Base-by-base conservation (phyloP, 78 protist genomes). In the Dictyostelium capitatum region DNA sequence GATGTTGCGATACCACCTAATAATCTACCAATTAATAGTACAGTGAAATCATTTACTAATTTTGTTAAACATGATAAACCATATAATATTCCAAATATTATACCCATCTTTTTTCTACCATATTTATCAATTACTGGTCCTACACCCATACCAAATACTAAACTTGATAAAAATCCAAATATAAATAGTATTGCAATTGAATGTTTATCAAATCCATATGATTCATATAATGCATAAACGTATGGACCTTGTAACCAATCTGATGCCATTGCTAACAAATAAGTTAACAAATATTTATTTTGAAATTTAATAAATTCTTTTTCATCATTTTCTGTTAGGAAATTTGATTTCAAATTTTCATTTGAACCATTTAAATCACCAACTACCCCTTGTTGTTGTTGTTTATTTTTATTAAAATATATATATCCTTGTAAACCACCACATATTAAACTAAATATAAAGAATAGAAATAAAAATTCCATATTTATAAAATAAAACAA, bases 241-340 rank as follows among this genome's bases (percentile, higher is more conserved):
- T 98, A 98, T 9, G 99, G 98, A 0, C 99, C 99, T n/a, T 98
- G 98, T 79, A 98, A 82, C 99, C 99, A 98, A 93, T 98, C 99
- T 17, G 97, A 96, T 28, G 82, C 90, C 95, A 56, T 90, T 6
- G 96, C 96, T 15, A 84, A 56, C 7, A 93, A 37, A 84, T 93
- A 93, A 2, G 87, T 73, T 32, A 62, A 3, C 28, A 93, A 14
- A 79, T 83, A 93, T 32, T 32, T 23, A 53, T 59, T 54, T 80
- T 93, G 96, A 56, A 93, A 93, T 23, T 20, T 12, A 70, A 43
- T 62, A 59, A 91, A 91, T 74, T 15, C 15, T n/a, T 17, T 37
- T 46, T 73, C 46, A 6, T 73, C 32, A 20, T 73, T 47, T 6
- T 46, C 56, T 46, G 79, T 46, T 20, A 73, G 15, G 17, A 73